Percentiles rank a stretch among this genome's conserved stretches.
phyloP scores from a whole-genome alignment of 805 yeast species.

The Isabelozyma pseudorhagii region DNA sequence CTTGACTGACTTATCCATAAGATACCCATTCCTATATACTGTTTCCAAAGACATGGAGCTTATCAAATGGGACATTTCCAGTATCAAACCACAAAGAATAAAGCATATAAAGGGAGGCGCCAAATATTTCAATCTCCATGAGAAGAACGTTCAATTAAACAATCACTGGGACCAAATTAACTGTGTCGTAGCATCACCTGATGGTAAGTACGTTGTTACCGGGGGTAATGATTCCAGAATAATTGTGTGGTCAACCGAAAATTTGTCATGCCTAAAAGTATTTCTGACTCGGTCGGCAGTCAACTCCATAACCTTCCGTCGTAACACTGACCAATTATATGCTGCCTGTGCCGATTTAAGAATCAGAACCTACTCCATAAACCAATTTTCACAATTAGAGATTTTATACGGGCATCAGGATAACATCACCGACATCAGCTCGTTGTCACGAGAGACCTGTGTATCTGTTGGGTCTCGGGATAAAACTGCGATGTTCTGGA shows the following conservation, averaged over 20 bases:
- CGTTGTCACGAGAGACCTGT: constrained; percentile 84
- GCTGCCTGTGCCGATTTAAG: constrained; percentile 93
- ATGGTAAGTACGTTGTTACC: constrained; percentile 84
- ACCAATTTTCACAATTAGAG: constrained; percentile 86
- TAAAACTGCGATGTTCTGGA: constrained; percentile 94
- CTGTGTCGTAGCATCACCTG: constrained; percentile 79
- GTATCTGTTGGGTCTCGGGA: constrained; percentile 95
- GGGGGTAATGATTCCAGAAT: constrained; percentile 85
- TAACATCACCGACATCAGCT: constrained; percentile 73
- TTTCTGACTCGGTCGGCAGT: constrained; percentile 77
- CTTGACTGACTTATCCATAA: constrained; percentile 53
- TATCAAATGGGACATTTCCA: constrained; percentile 72
- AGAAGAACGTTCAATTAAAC: constrained; percentile 50
- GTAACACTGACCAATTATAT: constrained; percentile 78
- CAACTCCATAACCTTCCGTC: constrained; percentile 70
- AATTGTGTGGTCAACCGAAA: constrained; percentile 83
- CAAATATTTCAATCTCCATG: constrained; percentile 37
- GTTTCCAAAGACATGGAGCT: constrained; percentile 79
- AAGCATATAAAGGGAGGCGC: constrained; percentile 65
- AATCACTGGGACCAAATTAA: constrained; percentile 78
- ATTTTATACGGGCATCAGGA: constrained; percentile 96
- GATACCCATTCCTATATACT: constrained; percentile 65
- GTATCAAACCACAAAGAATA: constrained; percentile 61
- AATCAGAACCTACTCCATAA: constrained; percentile 81
- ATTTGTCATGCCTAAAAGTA: constrained; percentile 69